Evolutionary conservation across 2,329 filamentous ascomycete genomes (phyloP), one percentile per base, ranked within the genome.

Genomic region (Trichothecium sympodiale): DNA sequence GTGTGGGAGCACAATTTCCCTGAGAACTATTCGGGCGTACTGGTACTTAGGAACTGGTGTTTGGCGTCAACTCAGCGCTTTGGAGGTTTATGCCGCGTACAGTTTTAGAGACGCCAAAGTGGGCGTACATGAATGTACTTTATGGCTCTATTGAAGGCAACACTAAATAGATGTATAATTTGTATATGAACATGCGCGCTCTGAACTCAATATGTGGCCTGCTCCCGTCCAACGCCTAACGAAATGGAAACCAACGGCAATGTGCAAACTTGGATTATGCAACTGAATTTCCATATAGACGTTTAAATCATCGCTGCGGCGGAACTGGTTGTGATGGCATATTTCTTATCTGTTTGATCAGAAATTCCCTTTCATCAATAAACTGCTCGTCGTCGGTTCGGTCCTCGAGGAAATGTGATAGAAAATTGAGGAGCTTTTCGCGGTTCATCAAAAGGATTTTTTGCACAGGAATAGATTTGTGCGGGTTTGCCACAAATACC

Each of bases 301-400:
- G 16, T 5, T 7, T 13, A 2, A 10, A 18, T 50, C 46, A 63
- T 43, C 69, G 60, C 46, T 71, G 62, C 18, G 68, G 64, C 31
- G 64, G 59, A 18, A 78, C 65, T 3, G 75, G 75, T 35, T 62
- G 67, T 3, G 69, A 54, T 4, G 76, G 74, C 72, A 80, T 75
- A 45, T 74, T 79, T 47, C 69, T 69, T 51, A 98, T 96, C 59
- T 95, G 88, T 60, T 93, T 89, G 51, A 98, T 88, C 50, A 98
- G 65, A 55, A 96, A 98, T 48, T 91, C 89, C 54, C 94, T 85
- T 68, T 98, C 91, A 53, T 98, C 91, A 46, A 88, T 91, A 56
- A 98, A 98, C 59, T 98, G 91, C 59, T 96, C 91, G 53, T 98
- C 91, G 46, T 98, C 91, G 23, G 84, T 95, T 37, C 91, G 75